Conservation (phyloP, 306 rosid genomes). For the Cucurbita maxima region DNA sequence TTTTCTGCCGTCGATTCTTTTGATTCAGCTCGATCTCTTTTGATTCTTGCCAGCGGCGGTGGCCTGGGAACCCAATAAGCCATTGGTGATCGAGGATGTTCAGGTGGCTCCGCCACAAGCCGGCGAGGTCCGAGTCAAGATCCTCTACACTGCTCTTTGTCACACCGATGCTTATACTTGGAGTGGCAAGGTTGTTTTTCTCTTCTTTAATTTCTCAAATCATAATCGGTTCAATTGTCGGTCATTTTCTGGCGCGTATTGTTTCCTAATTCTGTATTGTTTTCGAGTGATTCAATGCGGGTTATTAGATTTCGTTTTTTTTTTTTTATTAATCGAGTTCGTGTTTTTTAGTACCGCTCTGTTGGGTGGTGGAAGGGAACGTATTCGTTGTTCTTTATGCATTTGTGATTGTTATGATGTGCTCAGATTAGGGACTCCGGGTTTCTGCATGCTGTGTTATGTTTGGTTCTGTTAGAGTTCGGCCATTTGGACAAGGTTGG, state of each 20-base stretch:
- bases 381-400: not conserved
- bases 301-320: not conserved
- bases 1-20: not conserved
- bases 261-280: not conserved
- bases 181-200: conserved; percentile 62
- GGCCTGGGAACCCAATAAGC: conserved; percentile 97
- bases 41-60: conserved; percentile 47
- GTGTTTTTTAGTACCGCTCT: not conserved
- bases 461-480: not conserved
- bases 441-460: not conserved
- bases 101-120: conserved; percentile 84
- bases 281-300: not conserved
- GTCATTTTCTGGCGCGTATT: not conserved
- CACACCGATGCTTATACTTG: conserved; percentile 93
- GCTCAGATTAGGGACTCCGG: not conserved
- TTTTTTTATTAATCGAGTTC: not conserved
- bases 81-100: conserved; percentile 67
- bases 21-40: not conserved
- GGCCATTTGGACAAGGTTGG: not conserved
- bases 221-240: not conserved
- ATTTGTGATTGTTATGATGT: not conserved
- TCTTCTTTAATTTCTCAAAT: not conserved
- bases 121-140: conserved; percentile 75
- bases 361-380: not conserved
- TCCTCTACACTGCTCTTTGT: conserved; percentile 76